Evolutionary conservation across 1,139 yeast species (phyloP), one percentile per base, ranked within the genome.

Genomic region (Taiozyma onychis): DNA sequence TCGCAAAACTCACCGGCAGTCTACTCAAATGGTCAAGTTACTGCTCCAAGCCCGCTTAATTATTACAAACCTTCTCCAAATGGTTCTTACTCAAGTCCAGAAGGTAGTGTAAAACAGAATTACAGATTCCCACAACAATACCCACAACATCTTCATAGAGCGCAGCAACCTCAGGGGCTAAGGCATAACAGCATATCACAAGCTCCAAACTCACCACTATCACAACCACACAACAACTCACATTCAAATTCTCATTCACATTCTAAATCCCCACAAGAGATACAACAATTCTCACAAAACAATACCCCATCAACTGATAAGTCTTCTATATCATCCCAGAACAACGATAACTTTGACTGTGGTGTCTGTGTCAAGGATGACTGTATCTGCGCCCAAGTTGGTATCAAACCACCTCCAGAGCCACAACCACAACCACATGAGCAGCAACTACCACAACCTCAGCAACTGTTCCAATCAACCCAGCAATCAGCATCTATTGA

Each of bases 361-460:
- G 86, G 85, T 1, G 80, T 82, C 4, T 85, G 93, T 63, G 66
- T 74, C 45, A 83, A 83, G 62, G 91, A 85, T 47, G 83, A 80
- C 51, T 85, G 93, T 62, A 67, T 85, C 13, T 85, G 91, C 65
- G 90, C 79, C 50, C 69, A 75, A 2, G 78, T 82, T n/a, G 90
- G 89, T 1, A 64, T 81, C 48, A 80, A 76, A 56, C 55, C 55
- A 44, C 54, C 18, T 39, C 57, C 43, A 35, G 52, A 44, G 39
- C 41, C 39, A 44, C 47, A 48, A 52, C 54, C 11, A 47, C 47
- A 30, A 46, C 42, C 14, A 34, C 45, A 35, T 8, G 37, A 42
- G 10, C 47, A 22, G 14, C 43, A 41, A 24, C 21, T 9, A 5
- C 7, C 16, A 32, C 9, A 32, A n/a, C 35, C 35, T 6, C 35